Percentiles rank a stretch among this genome's conserved stretches.
These are phyloP conservation scores for Talinum fruticosum DNA, from an alignment of 148 eudicot genomes.

Conservation along the genomic window DNA sequence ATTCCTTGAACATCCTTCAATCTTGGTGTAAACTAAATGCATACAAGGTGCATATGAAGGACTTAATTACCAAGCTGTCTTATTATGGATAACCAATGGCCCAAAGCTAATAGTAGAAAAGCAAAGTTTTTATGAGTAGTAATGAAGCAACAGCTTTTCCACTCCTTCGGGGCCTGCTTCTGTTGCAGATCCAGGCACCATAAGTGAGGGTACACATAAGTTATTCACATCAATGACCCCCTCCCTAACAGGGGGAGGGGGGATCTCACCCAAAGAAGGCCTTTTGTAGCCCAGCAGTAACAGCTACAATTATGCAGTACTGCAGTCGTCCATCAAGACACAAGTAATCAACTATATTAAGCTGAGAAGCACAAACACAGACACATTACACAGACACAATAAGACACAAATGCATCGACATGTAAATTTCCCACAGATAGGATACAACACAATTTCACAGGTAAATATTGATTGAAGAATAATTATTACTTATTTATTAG, in stretches of 20 bases:
- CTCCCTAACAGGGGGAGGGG: neutral
- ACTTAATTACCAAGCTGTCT: neutral
- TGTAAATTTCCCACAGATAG: no score
- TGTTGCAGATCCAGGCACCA: neutral
- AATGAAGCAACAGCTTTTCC: neutral
- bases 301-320: no score
- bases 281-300: no score
- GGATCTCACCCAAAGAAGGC: no score
- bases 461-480: neutral
- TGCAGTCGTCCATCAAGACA: no score
- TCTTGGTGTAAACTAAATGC: neutral
- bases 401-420: no score
- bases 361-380: no score
- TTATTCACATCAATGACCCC: no score
- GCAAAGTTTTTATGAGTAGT: neutral
- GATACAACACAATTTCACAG: neutral
- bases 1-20: neutral
- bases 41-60: neutral
- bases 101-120: neutral
- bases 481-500: neutral
- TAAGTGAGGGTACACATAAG: no score
- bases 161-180: neutral
- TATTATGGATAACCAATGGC: neutral
- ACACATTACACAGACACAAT: no score
- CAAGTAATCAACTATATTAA: no score